Conservation (phyloP, 1,284 basidiomycete genomes). For the Moesziomyces antarcticus region DNA sequence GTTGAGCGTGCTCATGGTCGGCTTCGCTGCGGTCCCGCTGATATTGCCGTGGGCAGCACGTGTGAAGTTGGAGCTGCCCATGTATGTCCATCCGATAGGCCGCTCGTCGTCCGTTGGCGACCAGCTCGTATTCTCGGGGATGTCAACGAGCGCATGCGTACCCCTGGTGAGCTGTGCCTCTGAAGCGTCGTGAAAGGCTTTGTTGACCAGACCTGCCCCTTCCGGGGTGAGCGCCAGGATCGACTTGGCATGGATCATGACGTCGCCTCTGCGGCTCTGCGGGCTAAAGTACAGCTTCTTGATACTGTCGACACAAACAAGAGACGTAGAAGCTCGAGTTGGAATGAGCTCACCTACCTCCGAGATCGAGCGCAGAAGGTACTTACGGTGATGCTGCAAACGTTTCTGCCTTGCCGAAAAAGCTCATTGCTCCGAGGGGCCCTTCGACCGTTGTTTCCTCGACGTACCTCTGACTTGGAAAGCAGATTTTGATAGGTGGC, state of each 20-base stretch:
- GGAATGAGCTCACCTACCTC: no score
- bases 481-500: conserved; percentile 57
- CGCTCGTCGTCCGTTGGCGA: conserved; percentile 1
- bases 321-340: neutral
- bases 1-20: conserved; percentile 48
- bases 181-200: conserved; percentile 23
- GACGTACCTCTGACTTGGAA: conserved; percentile 58
- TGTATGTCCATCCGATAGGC: conserved; percentile 59
- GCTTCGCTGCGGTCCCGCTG: conserved; percentile 23
- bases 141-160: neutral
- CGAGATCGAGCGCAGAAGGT: no score
- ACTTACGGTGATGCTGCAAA: conserved; percentile 38
- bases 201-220: conserved; percentile 12
- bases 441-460: conserved; percentile 48
- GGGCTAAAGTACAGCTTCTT: conserved; percentile 50
- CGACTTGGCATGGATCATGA: conserved; percentile 66
- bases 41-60: conserved; percentile 65
- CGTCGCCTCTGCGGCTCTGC: conserved; percentile 49
- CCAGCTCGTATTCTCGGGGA: conserved; percentile 1
- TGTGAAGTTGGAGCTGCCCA: conserved; percentile 64
- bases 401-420: conserved; percentile 60
- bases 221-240: conserved; percentile 44
- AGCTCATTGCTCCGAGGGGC: conserved; percentile 51
- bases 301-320: conserved; percentile 6
- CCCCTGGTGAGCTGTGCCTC: conserved; percentile 12